These are phyloP conservation scores for Auriscalpium orientale DNA, from an alignment of 768 basidiomycete genomes.

Conservation along the genomic window DNA sequence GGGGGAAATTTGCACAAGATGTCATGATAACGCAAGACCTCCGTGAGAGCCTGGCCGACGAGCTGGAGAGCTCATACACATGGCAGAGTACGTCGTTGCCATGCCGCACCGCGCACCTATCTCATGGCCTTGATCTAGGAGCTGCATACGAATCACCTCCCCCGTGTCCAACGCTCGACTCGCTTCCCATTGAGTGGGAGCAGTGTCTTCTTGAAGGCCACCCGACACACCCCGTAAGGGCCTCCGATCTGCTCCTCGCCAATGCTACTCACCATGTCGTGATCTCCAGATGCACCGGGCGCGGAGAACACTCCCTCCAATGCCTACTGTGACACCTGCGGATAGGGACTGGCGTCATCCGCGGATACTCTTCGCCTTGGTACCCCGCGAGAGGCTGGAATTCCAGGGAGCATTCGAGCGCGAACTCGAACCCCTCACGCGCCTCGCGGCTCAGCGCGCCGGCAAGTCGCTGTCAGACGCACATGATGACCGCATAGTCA, in stretches of 20 bases:
- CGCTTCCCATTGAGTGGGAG: constrained; percentile 45
- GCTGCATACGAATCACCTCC: constrained; percentile 34
- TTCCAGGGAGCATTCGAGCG: constrained; percentile 37
- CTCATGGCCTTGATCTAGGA: constrained; percentile 20
- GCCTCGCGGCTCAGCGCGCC: constrained; percentile 26
- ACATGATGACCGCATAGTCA: constrained; percentile 25
- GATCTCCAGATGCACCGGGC: constrained; percentile 46
- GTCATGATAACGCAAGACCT: constrained; percentile 27
- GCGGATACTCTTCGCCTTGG: constrained; percentile 38
- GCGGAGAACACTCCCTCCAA: constrained; percentile 27
- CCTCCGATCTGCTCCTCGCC: background rate
- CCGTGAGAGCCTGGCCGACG: constrained; percentile 29
- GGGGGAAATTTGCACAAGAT: constrained; percentile 36
- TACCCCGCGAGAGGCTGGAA: constrained; percentile 30
- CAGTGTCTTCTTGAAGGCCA: constrained; percentile 53
- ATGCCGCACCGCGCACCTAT: background rate
- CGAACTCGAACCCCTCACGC: constrained; percentile 26
- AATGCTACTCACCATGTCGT: constrained; percentile 2
- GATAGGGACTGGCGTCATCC: constrained; percentile 44
- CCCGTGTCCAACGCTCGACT: constrained; percentile 32
- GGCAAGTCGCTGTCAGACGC: constrained; percentile 22
- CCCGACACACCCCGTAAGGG: constrained; percentile 48
- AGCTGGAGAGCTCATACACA: constrained; percentile 35
- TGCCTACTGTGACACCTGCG: constrained; percentile 4
- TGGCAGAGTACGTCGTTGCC: constrained; percentile 34